phyloP scores from a whole-genome alignment of 495 filamentous ascomycete species.

The Jackrogersella minutella region DNA sequence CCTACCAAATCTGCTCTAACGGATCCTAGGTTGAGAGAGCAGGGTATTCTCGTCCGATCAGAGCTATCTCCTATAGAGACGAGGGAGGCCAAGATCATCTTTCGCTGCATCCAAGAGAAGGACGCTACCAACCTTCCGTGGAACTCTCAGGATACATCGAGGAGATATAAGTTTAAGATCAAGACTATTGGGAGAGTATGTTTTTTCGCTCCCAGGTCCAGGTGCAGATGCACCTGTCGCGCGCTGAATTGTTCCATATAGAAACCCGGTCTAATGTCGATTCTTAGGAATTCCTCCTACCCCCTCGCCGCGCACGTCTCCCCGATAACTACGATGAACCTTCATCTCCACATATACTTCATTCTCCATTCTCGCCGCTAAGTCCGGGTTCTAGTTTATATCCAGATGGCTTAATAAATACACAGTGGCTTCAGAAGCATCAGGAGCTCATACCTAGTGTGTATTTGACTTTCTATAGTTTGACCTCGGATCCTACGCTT shows the following conservation, averaged over 20 bases:
- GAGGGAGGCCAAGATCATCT: constrained; percentile 69
- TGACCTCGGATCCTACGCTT: constrained; percentile 72
- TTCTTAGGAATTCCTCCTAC: constrained; percentile 58
- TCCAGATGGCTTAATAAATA: constrained; percentile 84
- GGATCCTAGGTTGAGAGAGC: constrained; percentile 65
- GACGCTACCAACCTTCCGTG: constrained; percentile 71
- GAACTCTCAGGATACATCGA: constrained; percentile 58
- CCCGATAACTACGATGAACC: constrained; percentile 57
- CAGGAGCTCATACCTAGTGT: constrained; percentile 80
- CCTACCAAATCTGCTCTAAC: constrained; percentile 39
- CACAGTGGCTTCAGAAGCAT: constrained; percentile 85
- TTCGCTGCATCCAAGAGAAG: constrained; percentile 69
- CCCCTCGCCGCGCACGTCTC: constrained; percentile 59
- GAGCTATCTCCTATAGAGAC: constrained; percentile 71
- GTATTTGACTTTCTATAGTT: constrained; percentile 76
- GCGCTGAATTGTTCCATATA: background rate
- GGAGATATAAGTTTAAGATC: constrained; percentile 66
- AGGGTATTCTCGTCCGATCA: constrained; percentile 68
- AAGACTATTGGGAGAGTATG: constrained; percentile 81
- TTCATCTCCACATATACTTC: constrained; percentile 63
- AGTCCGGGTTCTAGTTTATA: constrained; percentile 81
- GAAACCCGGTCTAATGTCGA: constrained; percentile 21
- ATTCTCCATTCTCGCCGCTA: constrained; percentile 89
- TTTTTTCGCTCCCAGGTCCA: constrained; percentile 36
- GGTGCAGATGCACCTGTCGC: background rate